Evolutionary conservation across 495 filamentous ascomycete species (phyloP).

Genomic region (Ramalina intermedia): DNA sequence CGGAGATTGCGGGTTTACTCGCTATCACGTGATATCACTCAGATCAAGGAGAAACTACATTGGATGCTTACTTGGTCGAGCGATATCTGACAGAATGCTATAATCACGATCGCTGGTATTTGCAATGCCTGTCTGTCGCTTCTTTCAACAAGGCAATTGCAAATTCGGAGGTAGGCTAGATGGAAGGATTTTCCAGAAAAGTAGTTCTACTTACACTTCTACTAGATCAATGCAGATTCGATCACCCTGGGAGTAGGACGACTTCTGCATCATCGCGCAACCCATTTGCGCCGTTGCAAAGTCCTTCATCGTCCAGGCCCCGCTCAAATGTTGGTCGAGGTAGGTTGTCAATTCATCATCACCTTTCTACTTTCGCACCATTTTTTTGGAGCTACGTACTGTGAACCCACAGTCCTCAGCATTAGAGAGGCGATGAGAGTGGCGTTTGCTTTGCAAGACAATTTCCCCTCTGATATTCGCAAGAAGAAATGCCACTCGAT

Average conservation of each 20-base stretch:
- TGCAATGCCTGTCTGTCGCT: slow-evolving; percentile 51
- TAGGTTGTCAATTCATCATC: slow-evolving; percentile 14
- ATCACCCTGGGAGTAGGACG: slow-evolving; percentile 31
- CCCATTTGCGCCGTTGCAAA: slow-evolving; percentile 13
- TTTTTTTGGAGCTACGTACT: not conserved
- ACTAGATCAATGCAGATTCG: slow-evolving; percentile 38
- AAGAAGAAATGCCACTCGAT: no score
- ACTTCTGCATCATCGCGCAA: slow-evolving; percentile 4
- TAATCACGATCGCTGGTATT: not conserved
- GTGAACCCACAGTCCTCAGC: not conserved
- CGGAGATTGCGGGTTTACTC: no score
- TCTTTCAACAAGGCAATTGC: slow-evolving; percentile 60
- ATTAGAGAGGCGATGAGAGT: no score
- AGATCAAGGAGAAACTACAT: no score
- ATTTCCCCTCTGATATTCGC: no score
- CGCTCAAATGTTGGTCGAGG: slow-evolving; percentile 24
- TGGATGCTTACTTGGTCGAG: no score
- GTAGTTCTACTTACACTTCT: slow-evolving; percentile 5
- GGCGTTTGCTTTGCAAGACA: no score
- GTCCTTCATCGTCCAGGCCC: slow-evolving; percentile 7
- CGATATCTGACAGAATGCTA: no score
- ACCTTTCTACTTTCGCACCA: slow-evolving; percentile 16
- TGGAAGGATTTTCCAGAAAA: not conserved
- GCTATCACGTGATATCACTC: not conserved
- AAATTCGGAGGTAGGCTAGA: slow-evolving; percentile 44